Conservation (phyloP, 306 rosid species). For the Rosa multiflora region DNA sequence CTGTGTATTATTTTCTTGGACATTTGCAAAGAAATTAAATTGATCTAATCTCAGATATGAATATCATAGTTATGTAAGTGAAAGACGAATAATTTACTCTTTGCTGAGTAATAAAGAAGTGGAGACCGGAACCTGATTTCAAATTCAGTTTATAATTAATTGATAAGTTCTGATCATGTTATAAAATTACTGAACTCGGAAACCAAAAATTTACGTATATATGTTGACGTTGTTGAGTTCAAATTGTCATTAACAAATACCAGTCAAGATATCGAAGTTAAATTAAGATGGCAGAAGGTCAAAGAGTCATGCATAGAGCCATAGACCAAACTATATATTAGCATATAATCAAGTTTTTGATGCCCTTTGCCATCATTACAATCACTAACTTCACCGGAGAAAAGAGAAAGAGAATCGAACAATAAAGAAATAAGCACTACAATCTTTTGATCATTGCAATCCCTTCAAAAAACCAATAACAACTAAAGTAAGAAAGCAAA, state of each 20-base stretch:
- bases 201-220: neutral
- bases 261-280: neutral
- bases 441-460: neutral
- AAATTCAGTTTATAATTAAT: too few relatives aligned
- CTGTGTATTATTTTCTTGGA: too few relatives aligned
- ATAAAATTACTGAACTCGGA: neutral
- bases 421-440: neutral
- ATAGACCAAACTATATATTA: neutral
- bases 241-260: neutral
- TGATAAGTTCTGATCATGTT: too few relatives aligned
- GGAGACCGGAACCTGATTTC: too few relatives aligned
- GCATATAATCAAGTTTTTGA: neutral
- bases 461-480: neutral
- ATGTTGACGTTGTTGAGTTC: neutral
- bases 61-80: too few relatives aligned
- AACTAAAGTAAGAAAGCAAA: neutral
- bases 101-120: too few relatives aligned
- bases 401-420: neutral
- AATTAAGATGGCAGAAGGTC: neutral
- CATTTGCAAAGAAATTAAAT: too few relatives aligned
- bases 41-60: too few relatives aligned
- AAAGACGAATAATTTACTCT: too few relatives aligned
- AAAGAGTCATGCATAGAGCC: neutral
- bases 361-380: neutral
- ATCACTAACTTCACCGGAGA: neutral